Evolutionary conservation across 345 rosid genomes (phyloP).

Genomic region (Raphanus sativus): DNA sequence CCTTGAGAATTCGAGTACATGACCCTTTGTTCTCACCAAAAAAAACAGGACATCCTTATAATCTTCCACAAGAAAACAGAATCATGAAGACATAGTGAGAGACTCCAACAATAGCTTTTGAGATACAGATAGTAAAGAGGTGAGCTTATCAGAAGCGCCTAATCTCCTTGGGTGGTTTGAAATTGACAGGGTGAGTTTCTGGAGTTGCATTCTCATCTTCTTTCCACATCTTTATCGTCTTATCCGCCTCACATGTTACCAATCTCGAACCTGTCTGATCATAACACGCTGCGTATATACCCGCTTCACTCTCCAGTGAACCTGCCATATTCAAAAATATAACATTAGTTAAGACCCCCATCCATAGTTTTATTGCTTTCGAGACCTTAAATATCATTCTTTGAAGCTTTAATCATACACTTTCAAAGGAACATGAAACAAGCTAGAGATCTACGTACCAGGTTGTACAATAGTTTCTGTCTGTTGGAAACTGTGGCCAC

Average conservation of each 20-base stretch:
- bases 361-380: background rate
- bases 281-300: conserved; percentile 77
- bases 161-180: conserved; percentile 97
- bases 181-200: conserved; percentile 90
- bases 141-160: conserved; percentile 60
- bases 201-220: conserved; percentile 93
- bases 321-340: conserved; percentile 47
- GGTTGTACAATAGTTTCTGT: conserved; percentile 95
- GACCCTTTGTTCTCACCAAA: background rate
- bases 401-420: background rate
- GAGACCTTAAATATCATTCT: background rate
- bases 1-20: background rate
- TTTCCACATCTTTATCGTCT: conserved; percentile 98
- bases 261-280: conserved; percentile 89
- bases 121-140: background rate
- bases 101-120: background rate
- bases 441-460: conserved; percentile 27
- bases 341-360: background rate
- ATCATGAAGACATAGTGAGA: conserved; percentile 8
- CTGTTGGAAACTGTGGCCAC: conserved; percentile 98
- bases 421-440: conserved; percentile 9
- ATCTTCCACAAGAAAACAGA: background rate
- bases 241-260: conserved; percentile 87
- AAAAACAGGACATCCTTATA: background rate
- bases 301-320: conserved; percentile 98